Conservation (phyloP, 768 basidiomycete genomes). For the Suillus discolor region DNA sequence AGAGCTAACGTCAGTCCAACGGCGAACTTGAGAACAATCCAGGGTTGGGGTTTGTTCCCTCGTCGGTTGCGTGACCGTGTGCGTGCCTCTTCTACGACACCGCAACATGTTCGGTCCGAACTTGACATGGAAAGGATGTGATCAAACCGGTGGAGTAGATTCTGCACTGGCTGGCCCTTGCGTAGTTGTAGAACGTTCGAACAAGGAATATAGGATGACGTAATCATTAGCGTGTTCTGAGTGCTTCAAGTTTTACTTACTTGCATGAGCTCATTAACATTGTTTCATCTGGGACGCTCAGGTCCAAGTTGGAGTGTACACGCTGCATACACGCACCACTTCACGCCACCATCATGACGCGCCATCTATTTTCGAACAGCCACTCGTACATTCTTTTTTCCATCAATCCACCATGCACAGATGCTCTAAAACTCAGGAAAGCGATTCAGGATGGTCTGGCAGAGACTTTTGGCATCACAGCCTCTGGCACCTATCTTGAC, state of each 20-base stretch:
- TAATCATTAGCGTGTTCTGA: neutral
- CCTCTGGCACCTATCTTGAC: slow-evolving; percentile 56
- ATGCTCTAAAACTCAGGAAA: slow-evolving; percentile 53
- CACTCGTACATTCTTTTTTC: slow-evolving; percentile 1
- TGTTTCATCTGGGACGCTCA: neutral
- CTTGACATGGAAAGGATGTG: slow-evolving; percentile 7
- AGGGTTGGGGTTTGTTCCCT: slow-evolving; percentile 59
- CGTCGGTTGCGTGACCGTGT: slow-evolving; percentile 39
- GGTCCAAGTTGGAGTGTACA: neutral
- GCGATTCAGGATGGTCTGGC: slow-evolving; percentile 54
- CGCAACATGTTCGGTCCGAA: slow-evolving; percentile 40
- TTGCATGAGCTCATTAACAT: neutral
- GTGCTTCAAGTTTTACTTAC: neutral
- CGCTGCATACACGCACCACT: neutral
- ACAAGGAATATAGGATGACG: neutral
- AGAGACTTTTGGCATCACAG: slow-evolving; percentile 57
- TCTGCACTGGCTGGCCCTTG: neutral
- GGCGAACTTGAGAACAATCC: slow-evolving; percentile 72
- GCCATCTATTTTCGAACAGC: neutral
- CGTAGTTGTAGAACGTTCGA: neutral
- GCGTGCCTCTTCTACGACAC: slow-evolving; percentile 53
- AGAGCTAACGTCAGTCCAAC: slow-evolving; percentile 61
- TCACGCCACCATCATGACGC: neutral
- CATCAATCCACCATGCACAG: slow-evolving; percentile 18
- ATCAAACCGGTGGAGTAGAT: neutral